Conservation (phyloP, 805 yeast species). For the Zygoascus tannicola region DNA sequence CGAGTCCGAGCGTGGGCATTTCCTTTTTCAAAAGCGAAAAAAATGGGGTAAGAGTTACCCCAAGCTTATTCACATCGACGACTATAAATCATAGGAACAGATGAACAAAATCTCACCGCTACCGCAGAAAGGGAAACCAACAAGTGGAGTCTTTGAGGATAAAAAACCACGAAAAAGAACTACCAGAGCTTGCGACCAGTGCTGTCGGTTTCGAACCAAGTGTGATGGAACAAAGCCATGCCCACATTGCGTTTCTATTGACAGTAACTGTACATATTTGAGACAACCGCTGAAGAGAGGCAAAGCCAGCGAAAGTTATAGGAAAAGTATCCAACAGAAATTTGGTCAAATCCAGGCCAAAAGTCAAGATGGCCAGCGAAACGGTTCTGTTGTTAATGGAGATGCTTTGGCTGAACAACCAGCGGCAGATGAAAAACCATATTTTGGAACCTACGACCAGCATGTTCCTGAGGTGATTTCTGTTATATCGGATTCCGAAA, state of each 20-base stretch:
- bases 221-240: slow-evolving; percentile 43
- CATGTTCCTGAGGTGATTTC: not conserved
- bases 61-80: too few species aligned
- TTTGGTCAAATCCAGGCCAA: not conserved
- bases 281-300: slow-evolving; percentile 40
- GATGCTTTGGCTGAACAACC: not conserved
- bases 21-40: too few species aligned
- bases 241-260: slow-evolving; percentile 29
- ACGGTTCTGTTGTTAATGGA: not conserved
- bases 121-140: too few species aligned
- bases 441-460: not conserved
- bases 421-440: not conserved
- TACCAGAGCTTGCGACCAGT: slow-evolving; percentile 38
- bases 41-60: too few species aligned
- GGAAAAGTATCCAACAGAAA: slow-evolving; percentile 3
- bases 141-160: too few species aligned
- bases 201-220: slow-evolving; percentile 39
- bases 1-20: too few species aligned
- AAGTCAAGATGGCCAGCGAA: not conserved
- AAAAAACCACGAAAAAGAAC: slow-evolving; percentile 16
- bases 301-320: slow-evolving; percentile 29
- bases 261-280: slow-evolving; percentile 28
- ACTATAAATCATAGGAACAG: too few species aligned
- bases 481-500: not conserved
- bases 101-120: too few species aligned